These are phyloP conservation scores for Sungouiozyma intestinalis DNA, from an alignment of 805 yeast genomes.

Conservation along the genomic window DNA sequence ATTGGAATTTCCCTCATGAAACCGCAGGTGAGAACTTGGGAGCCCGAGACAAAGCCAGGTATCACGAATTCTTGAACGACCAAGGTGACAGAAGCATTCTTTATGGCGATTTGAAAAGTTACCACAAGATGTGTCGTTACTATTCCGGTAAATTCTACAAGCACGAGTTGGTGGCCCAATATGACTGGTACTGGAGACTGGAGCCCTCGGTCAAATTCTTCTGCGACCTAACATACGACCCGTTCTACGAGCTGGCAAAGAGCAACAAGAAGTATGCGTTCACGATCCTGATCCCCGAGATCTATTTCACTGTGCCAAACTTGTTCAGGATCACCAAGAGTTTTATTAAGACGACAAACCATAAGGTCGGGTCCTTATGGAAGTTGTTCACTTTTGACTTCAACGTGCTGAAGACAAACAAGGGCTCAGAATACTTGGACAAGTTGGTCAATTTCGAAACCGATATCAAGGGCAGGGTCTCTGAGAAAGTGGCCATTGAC, in stretches of 20 bases:
- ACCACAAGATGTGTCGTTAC: constrained; percentile 94
- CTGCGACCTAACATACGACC: constrained; percentile 89
- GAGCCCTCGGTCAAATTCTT: constrained; percentile 87
- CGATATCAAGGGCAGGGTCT: constrained; percentile 19
- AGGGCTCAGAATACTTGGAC: constrained; percentile 16
- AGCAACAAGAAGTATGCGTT: constrained; percentile 72
- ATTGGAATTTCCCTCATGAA: constrained; percentile 60
- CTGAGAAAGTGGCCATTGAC: constrained; percentile 27
- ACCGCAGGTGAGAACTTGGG: constrained; percentile 2
- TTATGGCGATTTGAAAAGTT: constrained; percentile 74
- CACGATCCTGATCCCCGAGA: constrained; percentile 67
- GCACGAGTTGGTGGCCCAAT: constrained; percentile 59
- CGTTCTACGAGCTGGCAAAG: constrained; percentile 69
- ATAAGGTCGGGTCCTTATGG: constrained; percentile 60
- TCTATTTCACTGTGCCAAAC: constrained; percentile 73
- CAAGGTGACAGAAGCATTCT: constrained; percentile 73
- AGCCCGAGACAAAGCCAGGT: constrained; percentile 57
- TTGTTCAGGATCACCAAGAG: constrained; percentile 63
- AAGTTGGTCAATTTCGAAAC: constrained; percentile 19
- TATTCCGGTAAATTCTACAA: constrained; percentile 75
- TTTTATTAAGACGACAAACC: constrained; percentile 37
- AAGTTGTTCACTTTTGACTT: constrained; percentile 43
- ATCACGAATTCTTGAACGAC: constrained; percentile 33
- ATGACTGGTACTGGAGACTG: constrained; percentile 93
- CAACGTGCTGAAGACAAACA: constrained; percentile 26